These are phyloP conservation scores for Aspergillus indologenus DNA, from an alignment of 495 filamentous ascomycete species.

Conservation along the genomic window DNA sequence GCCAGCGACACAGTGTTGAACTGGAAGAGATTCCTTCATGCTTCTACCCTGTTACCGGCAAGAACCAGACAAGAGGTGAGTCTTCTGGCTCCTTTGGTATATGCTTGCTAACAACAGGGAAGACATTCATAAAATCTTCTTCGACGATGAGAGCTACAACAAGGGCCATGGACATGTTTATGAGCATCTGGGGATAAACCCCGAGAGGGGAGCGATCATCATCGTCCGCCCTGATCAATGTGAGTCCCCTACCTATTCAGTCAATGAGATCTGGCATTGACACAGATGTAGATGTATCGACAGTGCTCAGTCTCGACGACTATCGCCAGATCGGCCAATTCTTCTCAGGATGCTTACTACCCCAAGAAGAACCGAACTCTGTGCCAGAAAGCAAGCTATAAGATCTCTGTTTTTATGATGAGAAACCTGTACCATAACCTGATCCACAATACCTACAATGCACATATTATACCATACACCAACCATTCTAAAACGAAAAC, in stretches of 20 bases:
- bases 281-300: constrained; percentile 34
- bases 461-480: neutral
- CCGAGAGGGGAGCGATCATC: constrained; percentile 51
- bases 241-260: constrained; percentile 31
- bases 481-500: too few relatives aligned
- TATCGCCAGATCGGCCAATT: constrained; percentile 37
- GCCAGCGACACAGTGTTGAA: constrained; percentile 52
- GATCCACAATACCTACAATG: neutral
- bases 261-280: too few relatives aligned
- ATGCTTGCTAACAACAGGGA: neutral
- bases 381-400: constrained; percentile 16
- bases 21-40: constrained; percentile 55
- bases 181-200: constrained; percentile 55
- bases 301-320: constrained; percentile 33
- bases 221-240: constrained; percentile 69
- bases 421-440: too few relatives aligned
- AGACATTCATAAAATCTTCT: constrained; percentile 63
- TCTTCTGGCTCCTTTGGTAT: neutral
- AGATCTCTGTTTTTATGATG: too few relatives aligned
- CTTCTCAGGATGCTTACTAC: constrained; percentile 38
- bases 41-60: constrained; percentile 58
- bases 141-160: constrained; percentile 67
- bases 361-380: constrained; percentile 19
- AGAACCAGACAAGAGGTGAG: constrained; percentile 57
- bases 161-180: constrained; percentile 64